These are phyloP conservation scores for Fusarium equiseti DNA, from an alignment of 2,329 filamentous ascomycete species.

Conservation along the genomic window DNA sequence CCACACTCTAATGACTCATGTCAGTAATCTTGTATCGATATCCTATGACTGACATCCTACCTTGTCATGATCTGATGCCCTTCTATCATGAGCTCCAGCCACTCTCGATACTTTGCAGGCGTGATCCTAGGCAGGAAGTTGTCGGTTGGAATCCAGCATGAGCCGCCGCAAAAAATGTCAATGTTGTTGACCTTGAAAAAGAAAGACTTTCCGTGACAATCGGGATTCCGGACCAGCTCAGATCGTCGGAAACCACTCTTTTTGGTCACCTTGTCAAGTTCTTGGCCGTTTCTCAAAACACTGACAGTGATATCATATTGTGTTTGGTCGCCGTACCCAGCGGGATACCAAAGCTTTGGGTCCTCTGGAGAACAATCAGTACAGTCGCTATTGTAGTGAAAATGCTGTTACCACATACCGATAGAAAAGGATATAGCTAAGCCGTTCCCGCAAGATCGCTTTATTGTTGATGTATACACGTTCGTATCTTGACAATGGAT, in stretches of 20 bases:
- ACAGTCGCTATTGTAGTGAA: no score
- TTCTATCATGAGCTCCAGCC: slow-evolving; percentile 5
- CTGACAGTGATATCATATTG: not conserved
- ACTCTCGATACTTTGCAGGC: not conserved
- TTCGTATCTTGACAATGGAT: not conserved
- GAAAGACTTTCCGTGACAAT: not conserved
- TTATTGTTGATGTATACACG: no score
- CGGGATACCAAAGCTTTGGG: not conserved
- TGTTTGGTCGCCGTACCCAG: slow-evolving; percentile 1
- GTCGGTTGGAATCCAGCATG: slow-evolving; percentile 4
- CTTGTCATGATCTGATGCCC: slow-evolving; percentile 10
- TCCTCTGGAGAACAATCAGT: not conserved
- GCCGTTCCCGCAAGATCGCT: no score
- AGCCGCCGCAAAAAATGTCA: slow-evolving; percentile 2
- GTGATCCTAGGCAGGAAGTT: slow-evolving; percentile 10
- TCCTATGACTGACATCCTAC: not conserved
- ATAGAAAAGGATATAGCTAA: no score
- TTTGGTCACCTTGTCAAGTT: not conserved
- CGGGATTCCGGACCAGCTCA: not conserved
- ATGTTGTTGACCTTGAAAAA: slow-evolving; percentile 1
- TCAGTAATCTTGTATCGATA: no score
- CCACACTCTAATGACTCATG: not conserved
- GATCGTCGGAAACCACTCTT: slow-evolving; percentile 1
- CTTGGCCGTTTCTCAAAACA: not conserved
- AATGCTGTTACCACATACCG: no score